Evolutionary conservation across 305 asterid species (phyloP), one percentile per base, ranked within the genome.

Genomic region (Fraxinus greggii): DNA sequence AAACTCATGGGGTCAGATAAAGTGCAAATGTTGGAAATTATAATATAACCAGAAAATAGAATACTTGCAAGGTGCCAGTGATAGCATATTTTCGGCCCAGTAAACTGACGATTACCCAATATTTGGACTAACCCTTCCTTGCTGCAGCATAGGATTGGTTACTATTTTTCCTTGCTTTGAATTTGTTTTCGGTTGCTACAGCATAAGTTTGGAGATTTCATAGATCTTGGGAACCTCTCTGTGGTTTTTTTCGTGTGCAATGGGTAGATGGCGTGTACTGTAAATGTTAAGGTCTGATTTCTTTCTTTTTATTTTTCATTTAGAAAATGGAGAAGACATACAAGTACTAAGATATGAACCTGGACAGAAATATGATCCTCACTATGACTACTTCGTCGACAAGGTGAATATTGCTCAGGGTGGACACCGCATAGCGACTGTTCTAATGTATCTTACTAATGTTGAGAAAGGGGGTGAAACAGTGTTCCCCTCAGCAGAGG

Each of bases 401-500:
- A 88, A 90, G 91, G 94, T 89, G 81, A 96, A 94, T 86, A 85
- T 91, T 80, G 93, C 84, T 74, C 98, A 91, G 38, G 99, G 99
- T 42, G 99, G 99, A 59, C 99, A 96, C 88, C 94, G 98, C 19
- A 32, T 90, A 82, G 99, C 97, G 31, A 96, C 99, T 9, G 96
- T 96, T 73, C 92, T 96, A 81, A 90, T 96, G 98, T 96, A 96
- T 88, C 98, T 96, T 21, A 82, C 89, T 28, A 97, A 96, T 85
- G 98, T 96, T 15, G 93, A 81, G 81, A 94, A 93, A 87, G 99
- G 99, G 61, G 99, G 98, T 59, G 99, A 96, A 91, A 94, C 99
- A 72, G 97, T 91, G 73, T 96, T 96, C 85, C 99, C 98, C 13
- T 80, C 90, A 7, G 98, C 99, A 5, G 97, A 93, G 98, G 99